These are phyloP conservation scores for Groenewaldozyma tartarivorans DNA, from an alignment of 805 yeast genomes.

Conservation along the genomic window DNA sequence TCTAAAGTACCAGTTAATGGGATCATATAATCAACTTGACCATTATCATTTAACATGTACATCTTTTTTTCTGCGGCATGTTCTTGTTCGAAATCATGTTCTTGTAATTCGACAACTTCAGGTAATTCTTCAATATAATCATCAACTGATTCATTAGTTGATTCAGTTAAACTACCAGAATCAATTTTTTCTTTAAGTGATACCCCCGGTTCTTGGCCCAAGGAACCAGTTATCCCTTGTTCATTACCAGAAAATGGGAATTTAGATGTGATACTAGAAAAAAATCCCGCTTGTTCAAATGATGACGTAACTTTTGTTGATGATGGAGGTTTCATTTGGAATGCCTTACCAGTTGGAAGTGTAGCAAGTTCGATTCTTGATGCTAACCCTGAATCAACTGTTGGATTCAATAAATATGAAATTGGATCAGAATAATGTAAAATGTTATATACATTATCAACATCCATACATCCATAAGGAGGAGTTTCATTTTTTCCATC, in stretches of 20 bases:
- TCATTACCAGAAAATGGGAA: conserved; percentile 4
- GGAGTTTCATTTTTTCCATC: conserved; percentile 9
- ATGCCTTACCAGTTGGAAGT: conserved; percentile 18
- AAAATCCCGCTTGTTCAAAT: conserved; percentile 7
- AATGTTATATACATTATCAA: conserved; percentile 64
- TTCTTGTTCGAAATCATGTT: conserved; percentile 17
- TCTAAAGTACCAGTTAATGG: conserved; percentile 52
- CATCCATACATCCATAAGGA: conserved; percentile 47
- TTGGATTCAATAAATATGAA: conserved; percentile 79
- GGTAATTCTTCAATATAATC: conserved; percentile 6
- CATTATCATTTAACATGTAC: conserved; percentile 54
- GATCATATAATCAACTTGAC: conserved; percentile 75
- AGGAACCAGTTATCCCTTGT: neutral
- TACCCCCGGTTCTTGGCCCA: neutral
- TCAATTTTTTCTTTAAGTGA: neutral
- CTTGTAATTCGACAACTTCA: conserved; percentile 18
- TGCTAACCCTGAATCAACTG: conserved; percentile 39
- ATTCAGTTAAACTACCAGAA: neutral
- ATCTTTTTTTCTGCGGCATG: conserved; percentile 31
- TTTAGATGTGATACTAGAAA: conserved; percentile 10
- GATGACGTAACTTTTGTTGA: neutral
- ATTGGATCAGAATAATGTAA: conserved; percentile 90
- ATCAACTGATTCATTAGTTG: neutral
- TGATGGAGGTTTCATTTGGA: conserved; percentile 6
- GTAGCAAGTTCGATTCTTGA: conserved; percentile 20